A percentile compares a stretch with the other conserved stretches of the same genome.
Evolutionary conservation across 202 grass and related monocot genomes (phyloP).

Genomic region (Panicum hallii): DNA sequence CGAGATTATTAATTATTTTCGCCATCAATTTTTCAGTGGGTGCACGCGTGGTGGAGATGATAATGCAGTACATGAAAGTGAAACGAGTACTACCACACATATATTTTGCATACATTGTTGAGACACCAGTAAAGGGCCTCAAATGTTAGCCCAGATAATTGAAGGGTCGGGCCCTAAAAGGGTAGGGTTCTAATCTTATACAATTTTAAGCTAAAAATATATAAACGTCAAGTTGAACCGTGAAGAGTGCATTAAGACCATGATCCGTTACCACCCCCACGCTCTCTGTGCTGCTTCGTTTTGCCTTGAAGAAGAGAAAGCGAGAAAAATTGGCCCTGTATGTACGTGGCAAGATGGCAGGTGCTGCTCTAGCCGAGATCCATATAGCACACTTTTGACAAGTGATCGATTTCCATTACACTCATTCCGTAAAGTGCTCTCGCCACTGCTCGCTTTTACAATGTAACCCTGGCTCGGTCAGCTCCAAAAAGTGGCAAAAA

Average conservation of each 20-base stretch:
- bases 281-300: neutral
- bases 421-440: neutral
- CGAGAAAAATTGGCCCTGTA: neutral
- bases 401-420: neutral
- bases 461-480: neutral
- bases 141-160: too few relatives aligned
- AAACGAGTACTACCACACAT: neutral
- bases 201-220: too few relatives aligned
- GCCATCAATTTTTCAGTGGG: neutral
- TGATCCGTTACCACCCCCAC: too few relatives aligned
- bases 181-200: too few relatives aligned
- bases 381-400: neutral
- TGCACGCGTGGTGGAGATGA: neutral
- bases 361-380: neutral
- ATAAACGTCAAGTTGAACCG: too few relatives aligned
- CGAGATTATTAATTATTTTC: neutral
- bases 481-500: neutral
- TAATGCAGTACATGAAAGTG: constrained; percentile 8
- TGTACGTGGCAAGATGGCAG: neutral
- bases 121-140: too few relatives aligned
- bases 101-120: neutral
- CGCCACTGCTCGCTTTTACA: neutral
- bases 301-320: constrained; percentile 21
- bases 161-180: too few relatives aligned
- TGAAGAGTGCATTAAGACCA: too few relatives aligned